These are phyloP conservation scores for Lipomyces sp. DNA, from an alignment of 805 yeast species.

Conservation along the genomic window DNA sequence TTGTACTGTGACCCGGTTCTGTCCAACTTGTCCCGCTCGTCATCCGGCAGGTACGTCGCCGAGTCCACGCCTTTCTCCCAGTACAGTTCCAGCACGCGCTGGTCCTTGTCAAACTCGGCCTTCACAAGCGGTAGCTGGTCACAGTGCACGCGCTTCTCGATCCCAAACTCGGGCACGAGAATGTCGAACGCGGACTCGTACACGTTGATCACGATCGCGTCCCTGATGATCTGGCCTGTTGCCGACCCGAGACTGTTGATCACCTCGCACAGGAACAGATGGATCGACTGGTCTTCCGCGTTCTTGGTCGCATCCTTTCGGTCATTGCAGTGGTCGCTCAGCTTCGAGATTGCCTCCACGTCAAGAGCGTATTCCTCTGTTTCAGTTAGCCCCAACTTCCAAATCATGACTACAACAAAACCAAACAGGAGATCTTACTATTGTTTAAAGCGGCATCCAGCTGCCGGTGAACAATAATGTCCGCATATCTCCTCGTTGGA, in stretches of 20 bases:
- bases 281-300: conserved; percentile 94
- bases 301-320: conserved; percentile 89
- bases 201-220: conserved; percentile 86
- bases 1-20: conserved; percentile 67
- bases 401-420: neutral
- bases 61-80: conserved; percentile 95
- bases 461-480: conserved; percentile 89
- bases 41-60: conserved; percentile 87
- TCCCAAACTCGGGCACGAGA: conserved; percentile 86
- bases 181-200: conserved; percentile 96
- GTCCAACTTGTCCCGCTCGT: conserved; percentile 74
- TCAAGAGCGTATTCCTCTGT: conserved; percentile 38
- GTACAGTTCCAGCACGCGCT: conserved; percentile 69
- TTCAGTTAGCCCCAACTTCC: neutral
- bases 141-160: conserved; percentile 94
- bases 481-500: conserved; percentile 89
- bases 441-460: conserved; percentile 59
- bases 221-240: conserved; percentile 77
- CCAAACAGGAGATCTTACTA: conserved; percentile 33
- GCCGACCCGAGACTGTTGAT: conserved; percentile 67
- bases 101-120: conserved; percentile 80
- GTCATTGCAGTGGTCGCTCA: conserved; percentile 91
- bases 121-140: conserved; percentile 90
- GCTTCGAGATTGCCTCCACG: conserved; percentile 60
- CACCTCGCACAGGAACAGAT: conserved; percentile 76